These are phyloP conservation scores for Apiotrichum porosum DNA, from an alignment of 1,284 basidiomycete genomes.

Conservation along the genomic window DNA sequence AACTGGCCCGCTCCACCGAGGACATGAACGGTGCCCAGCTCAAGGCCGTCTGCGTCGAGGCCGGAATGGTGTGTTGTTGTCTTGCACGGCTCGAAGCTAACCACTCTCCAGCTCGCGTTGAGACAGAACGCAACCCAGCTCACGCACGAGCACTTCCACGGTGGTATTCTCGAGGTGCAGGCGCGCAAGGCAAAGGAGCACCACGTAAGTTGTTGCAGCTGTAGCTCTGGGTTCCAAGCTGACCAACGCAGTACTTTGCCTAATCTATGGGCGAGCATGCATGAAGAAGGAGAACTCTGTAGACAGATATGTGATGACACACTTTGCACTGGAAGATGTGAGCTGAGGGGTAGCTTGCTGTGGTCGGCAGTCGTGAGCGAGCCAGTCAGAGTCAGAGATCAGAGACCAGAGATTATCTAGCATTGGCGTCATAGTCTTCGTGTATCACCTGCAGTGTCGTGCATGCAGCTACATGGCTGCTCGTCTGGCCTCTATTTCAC, in stretches of 20 bases:
- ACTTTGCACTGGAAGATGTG: not conserved
- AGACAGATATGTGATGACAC: constrained; percentile 14
- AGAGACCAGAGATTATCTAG: not conserved
- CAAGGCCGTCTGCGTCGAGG: constrained; percentile 93
- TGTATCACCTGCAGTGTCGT: too few species aligned
- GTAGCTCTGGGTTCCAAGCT: constrained; percentile 8
- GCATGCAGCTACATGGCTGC: not conserved
- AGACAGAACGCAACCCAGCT: constrained; percentile 88
- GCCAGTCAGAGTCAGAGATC: too few species aligned
- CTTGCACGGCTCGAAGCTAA: constrained; percentile 16
- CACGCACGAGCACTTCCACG: constrained; percentile 85
- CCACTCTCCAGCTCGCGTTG: too few species aligned
- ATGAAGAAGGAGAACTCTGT: constrained; percentile 3
- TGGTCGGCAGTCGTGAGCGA: too few species aligned
- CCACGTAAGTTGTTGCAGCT: too few species aligned
- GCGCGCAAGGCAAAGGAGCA: constrained; percentile 92
- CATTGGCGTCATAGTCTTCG: too few species aligned
- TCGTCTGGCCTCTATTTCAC: too few species aligned
- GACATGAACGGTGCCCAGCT: constrained; percentile 63
- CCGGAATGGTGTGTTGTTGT: constrained; percentile 83
- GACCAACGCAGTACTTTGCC: constrained; percentile 24
- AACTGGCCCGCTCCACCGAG: constrained; percentile 67
- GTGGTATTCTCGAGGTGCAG: constrained; percentile 88
- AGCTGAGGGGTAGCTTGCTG: not conserved
- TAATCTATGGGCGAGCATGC: constrained; percentile 8